Base-by-base conservation (phyloP, 2,329 filamentous ascomycete genomes). In the Neonectria magnoliae region DNA sequence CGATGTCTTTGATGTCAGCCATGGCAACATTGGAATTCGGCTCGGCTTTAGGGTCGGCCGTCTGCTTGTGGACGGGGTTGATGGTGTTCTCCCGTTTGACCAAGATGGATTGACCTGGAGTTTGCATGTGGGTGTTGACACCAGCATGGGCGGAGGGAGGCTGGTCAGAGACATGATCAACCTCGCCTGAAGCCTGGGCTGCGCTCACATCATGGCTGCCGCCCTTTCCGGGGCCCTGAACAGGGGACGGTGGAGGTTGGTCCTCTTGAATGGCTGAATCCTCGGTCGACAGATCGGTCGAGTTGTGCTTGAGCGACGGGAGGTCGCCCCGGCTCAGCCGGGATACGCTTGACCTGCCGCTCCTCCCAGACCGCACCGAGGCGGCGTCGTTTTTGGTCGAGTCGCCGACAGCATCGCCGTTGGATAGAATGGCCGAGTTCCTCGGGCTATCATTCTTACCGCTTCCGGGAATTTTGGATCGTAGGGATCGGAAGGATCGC, bases 131-230 rank as follows among this genome's bases (percentile, higher is more conserved):
- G 71, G 85, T 78, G 79, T 84, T 83, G 77, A 88, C 78, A 78
- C 88, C 82, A 68, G 87, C 86, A 25, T 79, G 79, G 73, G 91
- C 91, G 11, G 89, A 89, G 2, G 93, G 94, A 29, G 94, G 95
- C 64, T 91, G 91, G 76, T 98, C 96, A 14, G 95, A 98, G 20
- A 99, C 94, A 71, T 94, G 90, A 75, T 97, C 96, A 45, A 99
- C 94, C 79, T 99, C 96, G 60, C 95, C 94, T 54, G 89, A 92
- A 57, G 91, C 89, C 79, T 97, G 92, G 47, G 94, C 94, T 51
- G 91, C 91, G 75, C 87, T 87, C 47, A 97, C 89, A 78, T 94
- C 91, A 74, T 93, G 90, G 70, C 93, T 90, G 58, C 92, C 92
- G 50, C 87, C 83, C 72, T 89, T 91, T 68, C 94, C 82, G 13